Conservation (phyloP, 139 green algal genomes). For the Chlorella sp. region DNA sequence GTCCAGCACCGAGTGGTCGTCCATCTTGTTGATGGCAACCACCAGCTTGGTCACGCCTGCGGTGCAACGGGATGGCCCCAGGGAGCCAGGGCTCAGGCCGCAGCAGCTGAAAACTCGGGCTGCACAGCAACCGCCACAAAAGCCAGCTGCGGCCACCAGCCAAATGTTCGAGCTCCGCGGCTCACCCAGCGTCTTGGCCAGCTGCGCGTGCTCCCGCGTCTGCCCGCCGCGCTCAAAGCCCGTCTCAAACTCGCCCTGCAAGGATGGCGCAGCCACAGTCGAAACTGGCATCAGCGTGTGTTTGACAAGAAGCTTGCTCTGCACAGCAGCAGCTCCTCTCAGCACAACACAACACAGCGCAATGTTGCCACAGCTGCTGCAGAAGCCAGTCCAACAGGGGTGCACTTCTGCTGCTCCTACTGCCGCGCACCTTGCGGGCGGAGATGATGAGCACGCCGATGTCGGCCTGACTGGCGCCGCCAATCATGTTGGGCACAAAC, state of each 20-base stretch:
- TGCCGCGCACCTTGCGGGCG: constrained; percentile 73
- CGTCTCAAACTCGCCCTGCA: constrained; percentile 94
- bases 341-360: background rate
- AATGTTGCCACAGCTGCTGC: background rate
- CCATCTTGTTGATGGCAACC: constrained; percentile 96
- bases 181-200: constrained; percentile 92
- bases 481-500: constrained; percentile 99
- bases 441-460: constrained; percentile 92
- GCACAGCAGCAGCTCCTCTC: constrained; percentile 2
- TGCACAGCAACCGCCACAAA: too few species aligned
- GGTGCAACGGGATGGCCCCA: too few species aligned
- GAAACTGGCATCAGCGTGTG: background rate
- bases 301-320: too few species aligned
- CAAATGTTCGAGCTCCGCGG: too few species aligned
- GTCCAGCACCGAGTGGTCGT: constrained; percentile 75
- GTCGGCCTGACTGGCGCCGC: constrained; percentile 85
- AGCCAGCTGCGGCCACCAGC: too few species aligned
- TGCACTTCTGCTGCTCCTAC: background rate
- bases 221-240: constrained; percentile 95
- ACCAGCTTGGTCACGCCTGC: constrained; percentile 83
- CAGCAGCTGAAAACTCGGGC: too few species aligned
- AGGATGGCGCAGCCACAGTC: background rate
- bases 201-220: constrained; percentile 94
- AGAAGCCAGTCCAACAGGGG: background rate
- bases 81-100: too few species aligned